phyloP scores from a whole-genome alignment of 352 stramenopile species.

The Phytophthora lateralis region DNA sequence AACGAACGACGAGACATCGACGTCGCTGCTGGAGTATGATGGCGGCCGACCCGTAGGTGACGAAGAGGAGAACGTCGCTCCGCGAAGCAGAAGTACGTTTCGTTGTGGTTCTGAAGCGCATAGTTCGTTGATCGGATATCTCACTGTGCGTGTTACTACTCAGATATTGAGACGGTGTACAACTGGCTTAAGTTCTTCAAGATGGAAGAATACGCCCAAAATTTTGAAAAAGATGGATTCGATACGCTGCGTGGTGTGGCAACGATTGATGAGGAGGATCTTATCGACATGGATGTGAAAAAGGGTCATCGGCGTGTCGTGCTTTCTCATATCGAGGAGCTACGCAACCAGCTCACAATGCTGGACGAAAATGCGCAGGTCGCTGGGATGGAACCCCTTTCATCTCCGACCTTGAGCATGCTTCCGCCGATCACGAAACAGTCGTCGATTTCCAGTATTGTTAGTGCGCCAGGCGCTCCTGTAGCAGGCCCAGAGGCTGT shows the following conservation, averaged over 20 bases:
- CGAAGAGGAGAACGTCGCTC: conserved; percentile 51
- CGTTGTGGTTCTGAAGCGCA: not conserved
- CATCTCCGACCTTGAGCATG: conserved; percentile 81
- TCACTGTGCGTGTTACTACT: not conserved
- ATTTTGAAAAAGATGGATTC: conserved; percentile 90
- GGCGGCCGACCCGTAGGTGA: conserved; percentile 27
- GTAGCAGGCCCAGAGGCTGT: conserved; percentile 27
- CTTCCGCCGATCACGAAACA: conserved; percentile 64
- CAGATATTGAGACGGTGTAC: conserved; percentile 82
- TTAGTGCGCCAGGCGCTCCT: conserved; percentile 27
- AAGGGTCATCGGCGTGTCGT: conserved; percentile 88
- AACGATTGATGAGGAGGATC: conserved; percentile 87
- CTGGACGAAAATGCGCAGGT: conserved; percentile 67
- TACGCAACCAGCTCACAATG: conserved; percentile 66
- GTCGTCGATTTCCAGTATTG: conserved; percentile 44
- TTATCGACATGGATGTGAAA: conserved; percentile 90
- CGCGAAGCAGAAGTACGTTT: conserved; percentile 56
- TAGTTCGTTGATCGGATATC: not conserved
- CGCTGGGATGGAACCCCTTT: conserved; percentile 67
- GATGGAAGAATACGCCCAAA: conserved; percentile 88
- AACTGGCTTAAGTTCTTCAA: conserved; percentile 89
- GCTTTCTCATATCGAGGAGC: conserved; percentile 85
- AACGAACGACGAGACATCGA: conserved; percentile 62
- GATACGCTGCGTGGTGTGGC: conserved; percentile 84
- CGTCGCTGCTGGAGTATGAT: conserved; percentile 36